Evolutionary conservation across 805 yeast genomes (phyloP), one percentile per base, ranked within the genome.

Genomic region (Pichia kluyveri): DNA sequence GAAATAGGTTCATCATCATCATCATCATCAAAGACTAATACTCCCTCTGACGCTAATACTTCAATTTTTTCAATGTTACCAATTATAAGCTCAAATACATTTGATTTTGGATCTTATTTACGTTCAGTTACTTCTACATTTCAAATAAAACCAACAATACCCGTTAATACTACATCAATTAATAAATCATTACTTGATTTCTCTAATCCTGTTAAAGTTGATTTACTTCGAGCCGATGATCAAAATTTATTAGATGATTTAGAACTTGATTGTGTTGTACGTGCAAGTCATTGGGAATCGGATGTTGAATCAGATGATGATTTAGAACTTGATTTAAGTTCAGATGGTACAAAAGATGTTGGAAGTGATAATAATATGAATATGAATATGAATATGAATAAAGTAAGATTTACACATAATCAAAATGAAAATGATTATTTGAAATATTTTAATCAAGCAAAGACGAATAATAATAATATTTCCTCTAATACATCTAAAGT

Each of bases 81-180:
- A 26, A 23, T 27, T 6, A 14, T 7, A 3, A 45, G 27, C 6
- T 8, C 27, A 23, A 39, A 41, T 8, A 1, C 36, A 19, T 59
- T 60, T 50, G 63, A 63, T 47, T 61, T 63, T 48, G 59, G 59
- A 49, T 47, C 55, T n/a, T 63, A 59, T 45, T 49, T 63, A 34
- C 50, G 52, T 32, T 43, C 56, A 17, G 47, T 56, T 12, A 61
- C 58, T 54, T 61, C 51, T 6, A 50, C 40, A 36, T 45, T 52
- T 15, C 42, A 48, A 34, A 27, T 37, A 37, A 17, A 17, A 23
- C 26, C 26, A 23, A 23, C 26, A 23, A 23, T 23, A 23, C 26
- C 26, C 5, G 26, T 4, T 23, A 23, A 23, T 4, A 4, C 6
- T 23, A 23, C 26, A 4, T 5, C 1, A 23, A 23, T 5, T 23